These are phyloP conservation scores for Diaporthe ilicicola DNA, from an alignment of 2,329 filamentous ascomycete genomes.

Conservation along the genomic window DNA sequence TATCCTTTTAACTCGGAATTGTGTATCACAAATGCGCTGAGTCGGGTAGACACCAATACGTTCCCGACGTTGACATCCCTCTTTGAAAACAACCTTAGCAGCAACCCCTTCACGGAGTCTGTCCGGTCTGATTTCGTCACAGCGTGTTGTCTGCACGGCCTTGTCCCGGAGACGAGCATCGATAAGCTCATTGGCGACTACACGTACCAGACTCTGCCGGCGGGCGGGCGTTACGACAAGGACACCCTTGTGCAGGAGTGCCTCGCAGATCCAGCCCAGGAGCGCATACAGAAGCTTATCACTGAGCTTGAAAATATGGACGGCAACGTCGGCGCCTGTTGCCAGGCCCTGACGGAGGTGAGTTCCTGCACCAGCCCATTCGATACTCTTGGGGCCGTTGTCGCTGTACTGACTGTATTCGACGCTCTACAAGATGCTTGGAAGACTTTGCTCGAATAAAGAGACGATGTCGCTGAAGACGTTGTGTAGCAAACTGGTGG, in stretches of 20 bases:
- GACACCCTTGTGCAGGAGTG: slow-evolving; percentile 83
- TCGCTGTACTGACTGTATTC: background rate
- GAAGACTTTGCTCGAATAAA: slow-evolving; percentile 73
- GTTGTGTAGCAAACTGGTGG: slow-evolving; percentile 76
- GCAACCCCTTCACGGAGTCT: slow-evolving; percentile 65
- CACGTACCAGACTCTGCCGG: slow-evolving; percentile 80
- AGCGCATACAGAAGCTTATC: slow-evolving; percentile 78
- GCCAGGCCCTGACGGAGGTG: slow-evolving; percentile 78
- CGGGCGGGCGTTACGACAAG: slow-evolving; percentile 78
- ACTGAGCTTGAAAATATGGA: slow-evolving; percentile 88
- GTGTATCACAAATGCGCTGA: slow-evolving; percentile 75
- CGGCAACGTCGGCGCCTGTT: slow-evolving; percentile 88
- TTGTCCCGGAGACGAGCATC: slow-evolving; percentile 82
- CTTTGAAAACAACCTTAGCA: slow-evolving; percentile 65
- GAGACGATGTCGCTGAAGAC: slow-evolving; percentile 84
- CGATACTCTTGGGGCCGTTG: background rate
- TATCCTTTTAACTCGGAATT: slow-evolving; percentile 79
- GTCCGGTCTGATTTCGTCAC: slow-evolving; percentile 82
- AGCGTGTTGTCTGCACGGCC: slow-evolving; percentile 84
- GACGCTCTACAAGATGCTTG: slow-evolving; percentile 63
- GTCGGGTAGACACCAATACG: slow-evolving; percentile 82
- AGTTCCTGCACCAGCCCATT: slow-evolving; percentile 36
- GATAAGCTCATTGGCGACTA: slow-evolving; percentile 84
- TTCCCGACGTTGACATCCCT: slow-evolving; percentile 69
- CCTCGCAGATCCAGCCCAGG: slow-evolving; percentile 76